A percentile compares a stretch with the other conserved stretches of the same genome.
These are phyloP conservation scores for Exophiala oligosperma DNA, from an alignment of 2,329 filamentous ascomycete species.

Conservation along the genomic window DNA sequence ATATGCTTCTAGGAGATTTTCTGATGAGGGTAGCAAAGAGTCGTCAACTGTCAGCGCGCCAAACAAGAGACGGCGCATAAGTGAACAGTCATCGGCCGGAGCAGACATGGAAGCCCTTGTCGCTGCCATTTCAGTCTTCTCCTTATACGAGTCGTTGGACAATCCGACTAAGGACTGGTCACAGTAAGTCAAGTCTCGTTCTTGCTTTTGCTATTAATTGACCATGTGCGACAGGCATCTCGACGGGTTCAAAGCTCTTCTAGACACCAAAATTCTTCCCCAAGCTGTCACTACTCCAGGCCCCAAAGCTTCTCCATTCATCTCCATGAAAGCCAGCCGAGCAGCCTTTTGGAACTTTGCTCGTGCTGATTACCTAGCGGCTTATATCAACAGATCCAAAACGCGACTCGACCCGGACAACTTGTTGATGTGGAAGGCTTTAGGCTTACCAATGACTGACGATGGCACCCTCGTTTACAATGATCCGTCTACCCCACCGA, in stretches of 20 bases:
- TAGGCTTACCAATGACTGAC: conserved; percentile 57
- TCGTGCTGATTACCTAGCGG: conserved; percentile 64
- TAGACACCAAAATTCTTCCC: conserved; percentile 44
- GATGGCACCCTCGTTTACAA: conserved; percentile 40
- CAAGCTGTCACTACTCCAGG: conserved; percentile 34
- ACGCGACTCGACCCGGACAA: conserved; percentile 64
- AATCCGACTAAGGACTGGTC: conserved; percentile 64
- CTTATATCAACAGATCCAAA: conserved; percentile 62
- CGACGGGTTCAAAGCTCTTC: conserved; percentile 63
- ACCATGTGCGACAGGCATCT: conserved; percentile 46
- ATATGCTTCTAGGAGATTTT: conserved; percentile 11
- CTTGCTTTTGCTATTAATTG: neutral
- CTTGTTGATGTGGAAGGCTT: conserved; percentile 63
- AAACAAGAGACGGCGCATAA: conserved; percentile 42
- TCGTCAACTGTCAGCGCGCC: neutral
- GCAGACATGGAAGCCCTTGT: conserved; percentile 59
- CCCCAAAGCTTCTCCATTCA: conserved; percentile 19
- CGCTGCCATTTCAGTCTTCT: conserved; percentile 65
- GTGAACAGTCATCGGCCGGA: conserved; percentile 12
- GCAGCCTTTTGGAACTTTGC: conserved; percentile 70
- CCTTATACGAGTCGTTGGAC: conserved; percentile 68
- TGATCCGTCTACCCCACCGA: conserved; percentile 16
- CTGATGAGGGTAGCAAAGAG: conserved; percentile 9
- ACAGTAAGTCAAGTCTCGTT: conserved; percentile 33
- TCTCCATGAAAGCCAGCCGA: conserved; percentile 55